Conservation (phyloP, 2,329 filamentous ascomycete genomes). For the Hortaea werneckii region DNA sequence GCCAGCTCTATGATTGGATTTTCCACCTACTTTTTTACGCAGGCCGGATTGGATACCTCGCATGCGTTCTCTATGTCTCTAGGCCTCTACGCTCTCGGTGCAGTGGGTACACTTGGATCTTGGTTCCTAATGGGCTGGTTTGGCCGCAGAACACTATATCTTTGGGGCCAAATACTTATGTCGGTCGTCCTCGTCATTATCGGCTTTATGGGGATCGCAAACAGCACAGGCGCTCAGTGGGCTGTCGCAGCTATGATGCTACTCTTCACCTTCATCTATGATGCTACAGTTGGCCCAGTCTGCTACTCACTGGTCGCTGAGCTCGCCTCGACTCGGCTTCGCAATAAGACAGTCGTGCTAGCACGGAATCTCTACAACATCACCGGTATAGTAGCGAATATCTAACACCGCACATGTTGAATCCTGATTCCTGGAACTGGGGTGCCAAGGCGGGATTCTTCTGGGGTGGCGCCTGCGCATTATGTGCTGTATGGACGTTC, state of each 20-base stretch:
- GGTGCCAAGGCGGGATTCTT: constrained; percentile 26
- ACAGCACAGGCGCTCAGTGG: constrained; percentile 13
- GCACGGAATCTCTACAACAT: constrained; percentile 22
- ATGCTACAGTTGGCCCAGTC: constrained; percentile 21
- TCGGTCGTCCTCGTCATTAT: constrained; percentile 14
- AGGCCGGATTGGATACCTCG: constrained; percentile 27
- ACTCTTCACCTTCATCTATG: constrained; percentile 22
- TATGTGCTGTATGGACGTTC: constrained; percentile 32
- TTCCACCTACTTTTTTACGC: constrained; percentile 30
- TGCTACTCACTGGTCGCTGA: constrained; percentile 23
- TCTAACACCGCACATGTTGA: constrained; percentile 21
- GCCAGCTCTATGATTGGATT: constrained; percentile 25
- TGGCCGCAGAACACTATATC: constrained; percentile 32
- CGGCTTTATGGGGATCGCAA: constrained; percentile 10
- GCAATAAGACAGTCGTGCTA: constrained; percentile 21
- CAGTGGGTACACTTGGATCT: constrained; percentile 16
- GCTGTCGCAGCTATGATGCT: constrained; percentile 17
- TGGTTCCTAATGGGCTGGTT: constrained; percentile 28
- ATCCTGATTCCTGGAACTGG: constrained; percentile 12
- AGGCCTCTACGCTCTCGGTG: constrained; percentile 18
- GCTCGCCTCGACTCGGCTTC: constrained; percentile 19
- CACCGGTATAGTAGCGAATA: constrained; percentile 13
- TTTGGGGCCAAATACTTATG: constrained; percentile 19
- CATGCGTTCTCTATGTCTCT: constrained; percentile 30
- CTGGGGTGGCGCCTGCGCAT: constrained; percentile 28